Conservation (phyloP, 495 filamentous ascomycete species). For the Hypoxylon subgilvum region DNA sequence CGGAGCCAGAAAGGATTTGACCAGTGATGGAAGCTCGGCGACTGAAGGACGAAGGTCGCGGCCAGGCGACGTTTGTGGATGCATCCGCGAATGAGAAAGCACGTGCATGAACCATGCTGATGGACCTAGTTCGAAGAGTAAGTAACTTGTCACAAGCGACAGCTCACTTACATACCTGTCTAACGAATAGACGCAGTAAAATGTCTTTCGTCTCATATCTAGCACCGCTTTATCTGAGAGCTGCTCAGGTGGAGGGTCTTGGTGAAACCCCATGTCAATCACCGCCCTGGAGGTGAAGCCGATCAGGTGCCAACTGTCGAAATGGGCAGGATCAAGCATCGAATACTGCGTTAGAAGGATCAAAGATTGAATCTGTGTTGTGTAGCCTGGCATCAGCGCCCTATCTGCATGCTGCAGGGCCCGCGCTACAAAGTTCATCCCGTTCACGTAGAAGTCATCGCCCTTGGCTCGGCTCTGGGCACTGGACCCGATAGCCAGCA, state of each 20-base stretch:
- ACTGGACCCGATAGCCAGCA: conserved; percentile 78
- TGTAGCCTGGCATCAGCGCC: conserved; percentile 81
- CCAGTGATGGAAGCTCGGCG: conserved; percentile 45
- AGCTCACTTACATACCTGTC: conserved; percentile 67
- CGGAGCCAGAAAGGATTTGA: conserved; percentile 54
- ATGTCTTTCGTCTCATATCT: conserved; percentile 78
- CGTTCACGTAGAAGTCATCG: conserved; percentile 68
- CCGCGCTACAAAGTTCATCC: conserved; percentile 67
- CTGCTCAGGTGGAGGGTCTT: conserved; percentile 76
- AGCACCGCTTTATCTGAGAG: conserved; percentile 66
- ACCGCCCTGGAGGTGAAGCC: conserved; percentile 84
- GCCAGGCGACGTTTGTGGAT: conserved; percentile 72
- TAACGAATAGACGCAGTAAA: conserved; percentile 83
- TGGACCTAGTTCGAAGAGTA: conserved; percentile 61
- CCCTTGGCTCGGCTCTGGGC: conserved; percentile 71
- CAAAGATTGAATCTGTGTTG: conserved; percentile 81
- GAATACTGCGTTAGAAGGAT: conserved; percentile 85
- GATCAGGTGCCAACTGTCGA: conserved; percentile 88
- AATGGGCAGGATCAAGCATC: conserved; percentile 83
- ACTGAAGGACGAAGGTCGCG: conserved; percentile 44
- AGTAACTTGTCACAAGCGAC: not conserved
- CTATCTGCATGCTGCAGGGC: conserved; percentile 78
- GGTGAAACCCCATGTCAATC: conserved; percentile 86
- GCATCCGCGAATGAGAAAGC: conserved; percentile 92
- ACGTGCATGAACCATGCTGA: conserved; percentile 77